Evolutionary conservation across 1,284 basidiomycete species (phyloP), one percentile per base, ranked within the genome.

Genomic region (Cystobasidium sp.): DNA sequence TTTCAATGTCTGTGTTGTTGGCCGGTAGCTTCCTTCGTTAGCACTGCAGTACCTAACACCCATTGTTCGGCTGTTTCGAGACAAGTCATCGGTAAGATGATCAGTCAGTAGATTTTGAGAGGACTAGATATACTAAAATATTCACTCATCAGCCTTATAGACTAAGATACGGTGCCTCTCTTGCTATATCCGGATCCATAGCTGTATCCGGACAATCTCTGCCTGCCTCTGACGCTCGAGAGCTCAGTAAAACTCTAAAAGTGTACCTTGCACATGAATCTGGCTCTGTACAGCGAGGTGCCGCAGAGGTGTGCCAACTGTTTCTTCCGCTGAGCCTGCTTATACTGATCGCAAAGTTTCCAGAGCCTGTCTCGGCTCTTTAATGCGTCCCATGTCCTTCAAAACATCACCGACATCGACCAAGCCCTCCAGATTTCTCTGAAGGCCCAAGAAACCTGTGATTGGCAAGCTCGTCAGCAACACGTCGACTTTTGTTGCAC

Each of bases 161-260:
- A 37, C 86, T 97, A 24, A 88, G 94, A 20, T 93, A 88, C 78
- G 89, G 95, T 78, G 92, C 94, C 0, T 84, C 98, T 0, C 80
- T 87, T 1, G 87, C 92, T 6, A 86, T 98, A 41, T 86, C 88
- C 37, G 94, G 94, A 82, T 86, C 91, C 0, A 82, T 97, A 18
- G 82, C 83, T 9, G 90, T 89, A 0, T 93, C 93, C 0, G 93
- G 90, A 72, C 89, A 90, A 73, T 92, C 93, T 0, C 85, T 97
- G 0, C 88, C 91, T 1, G 95, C 99, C 76, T 84, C 88, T 18
- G 84, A 88, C 0, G 84, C 87, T 73, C 94, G 89, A 81, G 97
- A 99, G 78, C 86, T 96, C 55, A 80, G 93, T 74, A 98, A 97
- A 82, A 88, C 91, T 75, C 89, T 93, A 83, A 89, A 88, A 78